Conservation (phyloP, 1,139 yeast genomes). For the Kurtzmaniella quercitrusa region DNA sequence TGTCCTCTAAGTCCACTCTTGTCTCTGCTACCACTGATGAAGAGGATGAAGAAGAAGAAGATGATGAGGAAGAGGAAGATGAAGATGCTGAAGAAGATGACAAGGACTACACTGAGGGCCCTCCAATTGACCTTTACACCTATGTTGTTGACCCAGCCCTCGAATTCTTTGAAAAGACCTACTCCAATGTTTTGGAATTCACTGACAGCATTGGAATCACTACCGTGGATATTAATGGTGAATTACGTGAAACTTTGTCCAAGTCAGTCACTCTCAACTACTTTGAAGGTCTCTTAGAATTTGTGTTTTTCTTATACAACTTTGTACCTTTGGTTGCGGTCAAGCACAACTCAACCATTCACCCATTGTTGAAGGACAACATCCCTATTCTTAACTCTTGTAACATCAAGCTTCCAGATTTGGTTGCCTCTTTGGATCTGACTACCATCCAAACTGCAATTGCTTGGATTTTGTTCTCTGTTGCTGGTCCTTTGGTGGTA, state of each 20-base stretch:
- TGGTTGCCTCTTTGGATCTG: constrained; percentile 27
- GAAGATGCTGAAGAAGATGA: constrained; percentile 26
- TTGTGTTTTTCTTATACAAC: constrained; percentile 29
- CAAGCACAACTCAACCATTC: constrained; percentile 35
- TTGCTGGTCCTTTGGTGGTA: constrained; percentile 40
- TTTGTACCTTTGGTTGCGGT: constrained; percentile 38
- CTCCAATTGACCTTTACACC: constrained; percentile 40
- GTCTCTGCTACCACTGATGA: constrained; percentile 12
- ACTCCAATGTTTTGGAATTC: constrained; percentile 28
- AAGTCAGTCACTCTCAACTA: constrained; percentile 46
- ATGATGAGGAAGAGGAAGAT: constrained; percentile 19
- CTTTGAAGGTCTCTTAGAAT: constrained; percentile 37
- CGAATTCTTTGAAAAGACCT: constrained; percentile 24
- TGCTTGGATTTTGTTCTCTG: constrained; percentile 41
- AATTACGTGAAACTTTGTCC: constrained; percentile 47
- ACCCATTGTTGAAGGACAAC: constrained; percentile 34
- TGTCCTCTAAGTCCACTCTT: constrained; percentile 3
- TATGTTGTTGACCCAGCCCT: constrained; percentile 38
- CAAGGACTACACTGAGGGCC: constrained; percentile 31
- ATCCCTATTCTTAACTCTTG: constrained; percentile 24
- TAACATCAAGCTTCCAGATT: constrained; percentile 31
- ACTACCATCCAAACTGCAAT: constrained; percentile 28
- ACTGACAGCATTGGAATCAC: constrained; percentile 41
- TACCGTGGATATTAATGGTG: constrained; percentile 38
- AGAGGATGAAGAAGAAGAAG: constrained; percentile 20